Evolutionary conservation across 2,329 filamentous ascomycete species (phyloP), one percentile per base, ranked within the genome.

Genomic region (Pyrenophora tritici-repentis): DNA sequence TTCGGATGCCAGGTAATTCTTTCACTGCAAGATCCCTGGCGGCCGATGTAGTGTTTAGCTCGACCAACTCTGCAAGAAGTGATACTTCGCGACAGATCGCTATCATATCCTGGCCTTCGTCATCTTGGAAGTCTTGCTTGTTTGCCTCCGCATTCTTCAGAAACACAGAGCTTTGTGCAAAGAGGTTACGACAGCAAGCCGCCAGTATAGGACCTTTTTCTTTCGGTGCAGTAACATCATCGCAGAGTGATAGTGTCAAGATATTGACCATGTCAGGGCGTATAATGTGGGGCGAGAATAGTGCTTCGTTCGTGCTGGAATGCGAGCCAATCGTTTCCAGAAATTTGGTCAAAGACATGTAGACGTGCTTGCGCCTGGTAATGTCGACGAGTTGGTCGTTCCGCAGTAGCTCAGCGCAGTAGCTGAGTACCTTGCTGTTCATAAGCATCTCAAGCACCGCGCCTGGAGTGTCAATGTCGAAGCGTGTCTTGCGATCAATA

Each of bases 371-470:
- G 20, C 73, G 67, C 40, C 62, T 66, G 0, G 62, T 63, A 8
- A 72, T 60, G 43, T 79, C 72, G 17, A 72, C 68, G 9, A 78
- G 50, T 6, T 73, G 74, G 47, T 77, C 75, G 54, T 77, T 76
- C 9, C 73, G 64, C 7, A 79, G 55, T 2, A 78, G 60, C 17
- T 77, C 70, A 2, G 71, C 71, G 12, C 67, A 65, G 31, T 69
- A 71, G 31, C 74, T 68, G 8, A 77, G 56, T 8, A 78, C 50
- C 22, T 71, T 70, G 48, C 71, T 73, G 7, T 72, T 51, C 9
- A 65, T 54, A 7, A 78, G 61, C 60, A 78, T 70, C 2, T 66
- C 61, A 34, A 55, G 35, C 1, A 77, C 43, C 4, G 55, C 59
- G 5, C 42, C 37, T 3, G 72, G 67, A 14, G 74, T 68, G 14